phyloP scores from a whole-genome alignment of 345 rosid species.

The Populus nigra region DNA sequence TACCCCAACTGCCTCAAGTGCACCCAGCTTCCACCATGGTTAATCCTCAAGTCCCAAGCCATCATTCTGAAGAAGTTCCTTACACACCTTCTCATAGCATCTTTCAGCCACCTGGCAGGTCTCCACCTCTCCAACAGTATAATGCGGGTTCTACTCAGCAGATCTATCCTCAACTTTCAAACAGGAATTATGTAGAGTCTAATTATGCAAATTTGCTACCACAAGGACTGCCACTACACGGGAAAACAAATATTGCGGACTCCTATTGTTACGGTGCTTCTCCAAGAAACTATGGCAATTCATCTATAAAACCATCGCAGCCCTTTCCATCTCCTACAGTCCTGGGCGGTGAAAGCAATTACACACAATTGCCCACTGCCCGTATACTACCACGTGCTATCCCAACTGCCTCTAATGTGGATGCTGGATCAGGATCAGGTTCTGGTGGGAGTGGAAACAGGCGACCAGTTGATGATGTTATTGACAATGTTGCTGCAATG shows the following conservation, averaged over 20 bases:
- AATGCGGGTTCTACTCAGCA: constrained; percentile 21
- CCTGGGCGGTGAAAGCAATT: constrained; percentile 13
- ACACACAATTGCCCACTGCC: constrained; percentile 40
- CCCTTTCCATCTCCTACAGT: constrained; percentile 12
- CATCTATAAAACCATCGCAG: constrained; percentile 14
- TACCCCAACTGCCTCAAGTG: constrained; percentile 21
- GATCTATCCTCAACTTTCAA: constrained; percentile 21
- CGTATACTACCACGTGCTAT: constrained; percentile 43
- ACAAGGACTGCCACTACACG: constrained; percentile 9
- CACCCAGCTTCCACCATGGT: constrained; percentile 19
- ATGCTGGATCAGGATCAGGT: constrained; percentile 25
- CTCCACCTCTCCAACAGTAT: constrained; percentile 7
- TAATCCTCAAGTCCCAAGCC: constrained; percentile 20
- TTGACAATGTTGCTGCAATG: constrained; percentile 58
- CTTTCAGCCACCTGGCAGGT: constrained; percentile 24
- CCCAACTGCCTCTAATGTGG: constrained; percentile 47
- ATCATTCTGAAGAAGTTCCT: constrained; percentile 24
- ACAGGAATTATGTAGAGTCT: constrained; percentile 23
- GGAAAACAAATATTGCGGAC: constrained; percentile 12
- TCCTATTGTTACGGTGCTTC: constrained; percentile 14
- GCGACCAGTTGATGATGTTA: constrained; percentile 36
- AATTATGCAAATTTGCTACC: constrained; percentile 14
- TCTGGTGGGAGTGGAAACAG: constrained; percentile 26
- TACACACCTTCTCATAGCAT: constrained; percentile 23
- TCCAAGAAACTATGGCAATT: constrained; percentile 15